Evolutionary conservation across 495 filamentous ascomycete species (phyloP), one percentile per base, ranked within the genome.

Genomic region (Hypoxylon lienhwacheense): DNA sequence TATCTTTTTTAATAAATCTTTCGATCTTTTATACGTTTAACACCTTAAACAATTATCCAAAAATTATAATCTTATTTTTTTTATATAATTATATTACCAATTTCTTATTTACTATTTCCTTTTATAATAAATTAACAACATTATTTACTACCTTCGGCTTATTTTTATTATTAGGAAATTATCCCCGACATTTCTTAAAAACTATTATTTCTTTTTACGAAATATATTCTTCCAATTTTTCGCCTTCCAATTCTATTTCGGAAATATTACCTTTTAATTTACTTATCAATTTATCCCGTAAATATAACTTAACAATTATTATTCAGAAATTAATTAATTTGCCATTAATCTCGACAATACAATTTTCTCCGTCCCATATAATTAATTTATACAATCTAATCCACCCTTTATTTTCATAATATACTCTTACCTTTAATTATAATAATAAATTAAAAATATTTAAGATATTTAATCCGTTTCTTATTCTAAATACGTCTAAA

Each of bases 391-490:
- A 31, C 12, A 31, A 31, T 31, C 28, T n/a, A 3, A 4, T 42
- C 19, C 19, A 42, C 26, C 26, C 26, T 42, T 12, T 12, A 12
- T 42, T 25, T 42, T 42, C 15, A 6, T 26, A 3, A 15, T 42
- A 42, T 42, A 42, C 15, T 42, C 26, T 15, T 15, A 42, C 15
- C 15, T 42, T 42, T 12, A 12, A 42, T 42, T 42, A 42, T 42
- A 42, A 26, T 6, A 26, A 26, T 12, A 42, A 15, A 4, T 42
- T 42, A 4, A 42, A 42, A 26, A 42, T 42, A 15, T 26, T 12
- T n/a, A 42, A 25, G 7, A 26, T 42, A 25, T 25, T 25, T 7
- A 25, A 15, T 1, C 20, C 11, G 10, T 42, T 42, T 42, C 11
- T 25, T 26, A 42, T 42, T 3, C 7, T 12, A 5, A 42, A 26